Evolutionary conservation across 148 eudicot genomes (phyloP), one percentile per base, ranked within the genome.

Genomic region (Amaranthus palmeri): DNA sequence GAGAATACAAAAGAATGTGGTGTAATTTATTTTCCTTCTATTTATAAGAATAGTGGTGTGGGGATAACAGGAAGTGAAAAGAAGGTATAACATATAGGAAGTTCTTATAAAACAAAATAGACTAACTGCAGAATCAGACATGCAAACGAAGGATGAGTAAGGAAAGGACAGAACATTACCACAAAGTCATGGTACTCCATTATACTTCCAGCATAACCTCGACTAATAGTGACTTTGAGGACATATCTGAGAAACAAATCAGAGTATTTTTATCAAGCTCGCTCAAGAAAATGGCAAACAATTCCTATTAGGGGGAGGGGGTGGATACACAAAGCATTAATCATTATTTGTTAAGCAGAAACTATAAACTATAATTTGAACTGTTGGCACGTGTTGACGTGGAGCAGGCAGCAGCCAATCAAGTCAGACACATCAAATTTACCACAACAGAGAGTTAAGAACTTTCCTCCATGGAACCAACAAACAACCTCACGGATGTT

Each of bases 161-260:
- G 7, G 59, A n/a, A 49, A 14, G 50, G 48, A 45, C 63, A 41
- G 25, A 54, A 69, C 10, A 4, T 74, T 80, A 92, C 97, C 91
- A 92, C 86, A 77, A 92, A 88, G 74, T 89, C 97, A 64, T 89
- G 91, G 80, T 89, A 88, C 68, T 95, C 88, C 72, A 85, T 73
- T 48, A 95, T 88, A 84, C 95, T 95, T 70, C 97, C 97, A 78
- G 87, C 96, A 82, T 95, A 95, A 61, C 96, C 95, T 48, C 97
- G 97, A 72, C 81, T 88, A 76, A 95, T 87, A 40, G 98, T 91
- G 71, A 95, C 96, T 81, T 91, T 95, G 52, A 95, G 88, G 68
- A 95, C 90, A 83, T 95, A 95, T 88, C 98, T 95, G 86, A 45
- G 74, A 58, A 61, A 59, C 74, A 74, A 55, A 65, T 70, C 75